Evolutionary conservation across 805 yeast genomes (phyloP).

Genomic region (Saccharomycopsis sp.): DNA sequence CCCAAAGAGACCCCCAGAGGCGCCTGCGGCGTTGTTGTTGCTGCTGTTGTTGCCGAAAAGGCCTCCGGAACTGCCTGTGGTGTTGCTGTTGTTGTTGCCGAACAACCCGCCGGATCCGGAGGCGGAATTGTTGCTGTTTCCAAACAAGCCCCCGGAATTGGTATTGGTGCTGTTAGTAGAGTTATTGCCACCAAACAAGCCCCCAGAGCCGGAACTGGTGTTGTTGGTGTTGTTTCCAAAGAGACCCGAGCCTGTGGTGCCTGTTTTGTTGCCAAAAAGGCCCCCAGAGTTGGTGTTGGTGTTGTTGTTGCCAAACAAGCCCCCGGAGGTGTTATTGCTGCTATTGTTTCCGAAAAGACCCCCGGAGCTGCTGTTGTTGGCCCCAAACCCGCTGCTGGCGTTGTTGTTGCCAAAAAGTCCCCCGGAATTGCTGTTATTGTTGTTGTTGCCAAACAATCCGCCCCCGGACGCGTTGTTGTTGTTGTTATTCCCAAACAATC

Average conservation of each 20-base stretch:
- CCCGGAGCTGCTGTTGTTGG: constrained; percentile 17
- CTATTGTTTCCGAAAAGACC: constrained; percentile 28
- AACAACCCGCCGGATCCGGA: constrained; percentile 27
- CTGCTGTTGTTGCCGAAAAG: constrained; percentile 26
- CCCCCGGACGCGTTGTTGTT: constrained; percentile 21
- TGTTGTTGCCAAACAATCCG: constrained; percentile 28
- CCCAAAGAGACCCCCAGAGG: constrained; percentile 30
- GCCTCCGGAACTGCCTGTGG: constrained; percentile 23
- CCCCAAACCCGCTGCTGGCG: no score
- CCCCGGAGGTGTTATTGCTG: constrained; percentile 25
- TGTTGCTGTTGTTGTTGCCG: constrained; percentile 25
- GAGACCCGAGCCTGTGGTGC: constrained; percentile 27
- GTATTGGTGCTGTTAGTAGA: constrained; percentile 18
- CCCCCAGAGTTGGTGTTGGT: constrained; percentile 15
- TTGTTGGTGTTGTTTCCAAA: constrained; percentile 37
- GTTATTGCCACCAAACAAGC: constrained; percentile 28
- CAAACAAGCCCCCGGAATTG: constrained; percentile 23
- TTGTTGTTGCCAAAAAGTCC: constrained; percentile 36
- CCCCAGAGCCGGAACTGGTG: constrained; percentile 23
- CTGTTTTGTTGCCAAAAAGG: constrained; percentile 24
- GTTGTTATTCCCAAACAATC: constrained; percentile 28
- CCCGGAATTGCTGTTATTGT: constrained; percentile 25
- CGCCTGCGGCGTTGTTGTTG: constrained; percentile 15
- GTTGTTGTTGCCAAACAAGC: constrained; percentile 27
- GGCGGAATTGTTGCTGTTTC: no score